Base-by-base conservation (phyloP, 148 eudicot species). In the Amaranthus palmeri region DNA sequence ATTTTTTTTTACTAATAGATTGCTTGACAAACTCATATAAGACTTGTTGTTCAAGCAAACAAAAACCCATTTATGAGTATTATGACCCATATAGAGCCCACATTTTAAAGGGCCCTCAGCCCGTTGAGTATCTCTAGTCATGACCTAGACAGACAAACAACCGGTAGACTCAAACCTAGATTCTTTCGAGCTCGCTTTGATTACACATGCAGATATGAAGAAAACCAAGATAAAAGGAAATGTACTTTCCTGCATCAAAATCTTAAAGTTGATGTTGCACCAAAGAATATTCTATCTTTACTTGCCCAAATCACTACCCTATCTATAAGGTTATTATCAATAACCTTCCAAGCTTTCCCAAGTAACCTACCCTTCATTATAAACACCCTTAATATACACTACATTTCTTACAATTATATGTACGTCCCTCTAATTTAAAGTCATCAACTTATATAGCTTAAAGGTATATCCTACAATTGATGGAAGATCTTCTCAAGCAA, bases 221-320 rank as follows among this genome's bases (percentile, higher is more conserved):
- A 25, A 25, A 12, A 74, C 49, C 61, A 74, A 63, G 67, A 18
- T 46, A 49, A 79, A 79, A 74, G 78, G 72, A 65, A 79, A 70
- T 47, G 52, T 67, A 47, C 77, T 78, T 78, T 78, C 69, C 69
- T 78, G 70, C 67, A 66, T 13, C n/a, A 66, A 51, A 47, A 49
- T 6, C 41, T 55, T 72, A 52, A n/a, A 52, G 14, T 50, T 25
- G 14, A 8, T 69, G 44, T 49, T 74, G 74, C 78, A 70, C 75
- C 78, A 79, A 79, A 74, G 82, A 49, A 79, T 79, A 79, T 79
- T 79, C 82, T 74, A 40, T 61, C 78, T 70, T 74, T 64, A 57
- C 75, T 79, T 78, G 81, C 65, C 65, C 66, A 69, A 74, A 25
- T 25, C 61, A 74, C 71, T 66, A 78, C 36, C 69, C 65, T 45